phyloP scores from a whole-genome alignment of 2,329 filamentous ascomycete species.

The Dothidotthia symphoricarpi region DNA sequence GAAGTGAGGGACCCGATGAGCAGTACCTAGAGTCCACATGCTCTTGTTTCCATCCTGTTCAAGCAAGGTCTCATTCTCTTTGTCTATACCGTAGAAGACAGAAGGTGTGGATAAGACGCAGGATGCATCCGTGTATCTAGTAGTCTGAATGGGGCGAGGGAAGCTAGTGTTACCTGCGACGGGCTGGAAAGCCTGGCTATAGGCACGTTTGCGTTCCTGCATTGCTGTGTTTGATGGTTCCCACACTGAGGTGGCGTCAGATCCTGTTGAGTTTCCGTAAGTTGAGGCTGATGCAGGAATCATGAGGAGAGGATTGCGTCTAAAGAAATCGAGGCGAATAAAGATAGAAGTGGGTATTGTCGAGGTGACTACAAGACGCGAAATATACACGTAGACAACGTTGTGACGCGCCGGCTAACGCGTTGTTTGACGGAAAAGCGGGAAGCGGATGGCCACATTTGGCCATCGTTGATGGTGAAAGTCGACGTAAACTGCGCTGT shows the following conservation, averaged over 20 bases:
- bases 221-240: constrained; percentile 1
- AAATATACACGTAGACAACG: neutral
- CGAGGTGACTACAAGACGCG: neutral
- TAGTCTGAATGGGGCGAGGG: neutral
- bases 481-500: neutral
- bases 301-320: no score
- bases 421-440: neutral
- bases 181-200: constrained; percentile 17
- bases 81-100: constrained; percentile 1
- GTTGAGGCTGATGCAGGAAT: neutral
- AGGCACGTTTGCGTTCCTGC: constrained; percentile 17
- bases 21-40: no score
- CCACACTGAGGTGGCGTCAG: neutral
- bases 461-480: neutral
- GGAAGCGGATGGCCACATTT: neutral
- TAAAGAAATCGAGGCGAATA: no score
- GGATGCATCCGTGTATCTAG: no score
- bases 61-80: constrained; percentile 5
- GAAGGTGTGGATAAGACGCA: neutral
- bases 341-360: no score
- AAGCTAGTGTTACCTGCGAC: neutral
- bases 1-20: no score
- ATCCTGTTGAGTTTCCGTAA: neutral
- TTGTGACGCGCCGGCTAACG: neutral
- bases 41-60: no score